Evolutionary conservation across 2,329 filamentous ascomycete genomes (phyloP).

Genomic region (Xylaria sp.): DNA sequence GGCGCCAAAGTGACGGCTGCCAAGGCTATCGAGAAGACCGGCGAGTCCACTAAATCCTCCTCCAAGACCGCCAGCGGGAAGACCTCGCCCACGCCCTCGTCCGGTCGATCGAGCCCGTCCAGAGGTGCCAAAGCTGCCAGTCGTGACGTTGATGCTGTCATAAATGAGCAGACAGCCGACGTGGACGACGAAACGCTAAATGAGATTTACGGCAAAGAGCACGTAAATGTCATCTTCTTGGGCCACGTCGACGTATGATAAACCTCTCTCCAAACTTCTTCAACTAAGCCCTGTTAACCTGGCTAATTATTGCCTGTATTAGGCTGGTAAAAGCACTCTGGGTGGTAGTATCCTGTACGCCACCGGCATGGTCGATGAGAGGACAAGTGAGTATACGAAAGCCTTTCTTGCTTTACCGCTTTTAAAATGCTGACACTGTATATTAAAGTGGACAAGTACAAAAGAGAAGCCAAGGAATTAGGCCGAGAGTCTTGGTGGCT

Average conservation of each 20-base stretch:
- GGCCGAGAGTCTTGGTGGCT: constrained; percentile 99
- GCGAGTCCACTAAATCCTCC: constrained; percentile 65
- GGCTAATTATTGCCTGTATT: too few relatives aligned
- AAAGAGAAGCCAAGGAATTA: constrained; percentile 93
- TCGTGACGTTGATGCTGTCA: constrained; percentile 83
- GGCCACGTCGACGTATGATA: constrained; percentile 85
- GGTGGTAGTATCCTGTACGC: constrained; percentile 92
- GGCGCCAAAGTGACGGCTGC: constrained; percentile 85
- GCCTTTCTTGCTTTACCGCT: background rate
- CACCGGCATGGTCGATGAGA: constrained; percentile 99
- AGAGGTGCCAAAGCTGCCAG: constrained; percentile 62
- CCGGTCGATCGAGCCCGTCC: constrained; percentile 85
- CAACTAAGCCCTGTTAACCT: too few relatives aligned
- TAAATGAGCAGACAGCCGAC: constrained; percentile 82
- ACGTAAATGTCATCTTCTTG: constrained; percentile 96
- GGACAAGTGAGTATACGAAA: constrained; percentile 63
- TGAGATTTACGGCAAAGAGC: constrained; percentile 95
- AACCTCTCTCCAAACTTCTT: too few relatives aligned
- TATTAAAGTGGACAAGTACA: constrained; percentile 85
- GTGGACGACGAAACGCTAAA: constrained; percentile 79
- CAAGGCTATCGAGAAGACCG: constrained; percentile 93
- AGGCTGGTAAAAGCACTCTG: constrained; percentile 89
- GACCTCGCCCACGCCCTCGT: constrained; percentile 83
- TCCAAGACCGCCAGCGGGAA: constrained; percentile 69
- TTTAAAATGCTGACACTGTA: constrained; percentile 14